A percentile compares a stretch with the other conserved stretches of the same genome.
Evolutionary conservation across 2,329 filamentous ascomycete species (phyloP).

Genomic region (Diaporthe humulicola): DNA sequence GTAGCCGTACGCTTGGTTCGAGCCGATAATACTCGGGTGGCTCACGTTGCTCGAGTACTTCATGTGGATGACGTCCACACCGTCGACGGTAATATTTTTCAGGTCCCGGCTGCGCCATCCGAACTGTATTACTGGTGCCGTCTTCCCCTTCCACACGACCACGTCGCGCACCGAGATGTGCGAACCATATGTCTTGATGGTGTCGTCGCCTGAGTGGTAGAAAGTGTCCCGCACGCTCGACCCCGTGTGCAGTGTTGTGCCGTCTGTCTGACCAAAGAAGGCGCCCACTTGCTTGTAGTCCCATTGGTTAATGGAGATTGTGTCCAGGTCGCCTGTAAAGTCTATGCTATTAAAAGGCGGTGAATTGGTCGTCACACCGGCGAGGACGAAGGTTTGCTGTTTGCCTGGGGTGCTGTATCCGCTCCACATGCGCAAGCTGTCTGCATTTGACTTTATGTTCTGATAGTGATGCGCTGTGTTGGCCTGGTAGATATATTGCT

Average conservation of each 20-base stretch:
- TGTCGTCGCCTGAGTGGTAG: slow-evolving; percentile 53
- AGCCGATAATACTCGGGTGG: slow-evolving; percentile 44
- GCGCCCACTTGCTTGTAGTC: slow-evolving; percentile 56
- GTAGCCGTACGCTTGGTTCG: slow-evolving; percentile 42
- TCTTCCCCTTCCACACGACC: slow-evolving; percentile 49
- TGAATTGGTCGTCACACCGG: slow-evolving; percentile 49
- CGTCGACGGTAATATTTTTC: slow-evolving; percentile 45
- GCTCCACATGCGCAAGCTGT: slow-evolving; percentile 50
- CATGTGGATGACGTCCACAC: slow-evolving; percentile 47
- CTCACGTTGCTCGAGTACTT: slow-evolving; percentile 42
- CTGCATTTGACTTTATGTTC: slow-evolving; percentile 47
- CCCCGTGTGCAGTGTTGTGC: slow-evolving; percentile 51
- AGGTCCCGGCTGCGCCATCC: slow-evolving; percentile 50
- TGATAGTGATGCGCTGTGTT: slow-evolving; percentile 48
- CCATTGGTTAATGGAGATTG: slow-evolving; percentile 43
- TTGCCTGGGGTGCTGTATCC: slow-evolving; percentile 41
- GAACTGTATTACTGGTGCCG: slow-evolving; percentile 51
- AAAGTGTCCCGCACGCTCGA: slow-evolving; percentile 49
- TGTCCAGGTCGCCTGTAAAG: slow-evolving; percentile 42
- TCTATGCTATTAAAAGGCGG: slow-evolving; percentile 56
- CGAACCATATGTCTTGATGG: slow-evolving; percentile 53
- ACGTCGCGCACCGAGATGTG: slow-evolving; percentile 44
- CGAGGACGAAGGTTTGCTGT: slow-evolving; percentile 45
- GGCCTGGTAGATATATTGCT: slow-evolving; percentile 54
- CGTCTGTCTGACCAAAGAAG: slow-evolving; percentile 54